Percentiles rank a stretch among this genome's conserved stretches.
These are phyloP conservation scores for Metschnikowia drakensbergensis DNA, from an alignment of 805 yeast species.

Conservation along the genomic window DNA sequence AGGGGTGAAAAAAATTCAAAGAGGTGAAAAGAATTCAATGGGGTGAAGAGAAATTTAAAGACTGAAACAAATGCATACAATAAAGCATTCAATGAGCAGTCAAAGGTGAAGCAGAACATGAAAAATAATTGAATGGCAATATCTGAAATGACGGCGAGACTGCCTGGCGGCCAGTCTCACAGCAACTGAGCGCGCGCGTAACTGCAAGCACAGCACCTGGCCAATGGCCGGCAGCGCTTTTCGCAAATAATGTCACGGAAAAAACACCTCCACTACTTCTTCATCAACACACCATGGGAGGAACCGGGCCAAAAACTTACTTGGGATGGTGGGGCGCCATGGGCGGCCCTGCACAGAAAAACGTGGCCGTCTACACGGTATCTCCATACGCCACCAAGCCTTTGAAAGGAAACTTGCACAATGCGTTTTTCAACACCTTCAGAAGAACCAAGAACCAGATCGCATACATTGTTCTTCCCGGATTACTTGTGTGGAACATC, in stretches of 20 bases:
- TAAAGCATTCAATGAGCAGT: too few species aligned
- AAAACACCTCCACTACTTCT: conserved; percentile 3
- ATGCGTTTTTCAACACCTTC: conserved; percentile 85
- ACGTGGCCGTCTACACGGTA: conserved; percentile 81
- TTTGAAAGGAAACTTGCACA: conserved; percentile 78
- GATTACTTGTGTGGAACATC: conserved; percentile 73
- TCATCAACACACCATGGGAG: conserved; percentile 48
- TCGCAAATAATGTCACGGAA: conserved; percentile 8
- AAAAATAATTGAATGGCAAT: too few species aligned
- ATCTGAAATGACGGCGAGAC: too few species aligned
- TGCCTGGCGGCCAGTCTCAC: neutral
- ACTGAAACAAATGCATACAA: too few species aligned
- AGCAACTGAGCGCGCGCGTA: conserved; percentile 5
- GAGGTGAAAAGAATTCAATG: too few species aligned
- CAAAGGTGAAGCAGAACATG: too few species aligned
- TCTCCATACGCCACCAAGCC: conserved; percentile 94
- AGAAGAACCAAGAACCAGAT: conserved; percentile 90
- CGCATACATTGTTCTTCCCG: conserved; percentile 75
- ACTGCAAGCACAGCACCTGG: conserved; percentile 5
- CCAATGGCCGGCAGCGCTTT: conserved; percentile 17
- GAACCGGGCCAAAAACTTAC: conserved; percentile 66
- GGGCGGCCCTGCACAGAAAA: conserved; percentile 79
- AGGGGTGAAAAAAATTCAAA: too few species aligned
- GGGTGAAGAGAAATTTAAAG: too few species aligned
- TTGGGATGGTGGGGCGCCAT: conserved; percentile 98